A percentile compares a stretch with the other conserved stretches of the same genome.
phyloP scores from a whole-genome alignment of 106 monocot species.

The Ottelia alismoides region DNA sequence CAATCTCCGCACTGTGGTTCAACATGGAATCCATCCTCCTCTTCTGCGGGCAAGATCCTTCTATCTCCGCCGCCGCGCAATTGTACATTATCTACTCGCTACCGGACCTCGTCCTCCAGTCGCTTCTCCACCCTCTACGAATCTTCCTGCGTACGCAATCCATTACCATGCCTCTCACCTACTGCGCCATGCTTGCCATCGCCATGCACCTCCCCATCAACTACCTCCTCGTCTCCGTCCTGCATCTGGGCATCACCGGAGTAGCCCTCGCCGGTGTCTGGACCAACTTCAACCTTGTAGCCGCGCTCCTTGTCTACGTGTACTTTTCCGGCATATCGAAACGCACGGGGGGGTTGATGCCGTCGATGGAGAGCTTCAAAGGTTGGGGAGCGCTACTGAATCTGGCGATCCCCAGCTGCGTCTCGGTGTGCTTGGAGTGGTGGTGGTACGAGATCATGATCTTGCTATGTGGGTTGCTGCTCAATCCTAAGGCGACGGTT shows the following conservation, averaged over 20 bases:
- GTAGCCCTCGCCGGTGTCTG: constrained; percentile 56
- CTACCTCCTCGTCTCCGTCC: constrained; percentile 45
- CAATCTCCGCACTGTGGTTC: constrained; percentile 3
- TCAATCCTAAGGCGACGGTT: constrained; percentile 12
- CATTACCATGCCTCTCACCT: constrained; percentile 8
- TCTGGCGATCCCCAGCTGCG: constrained; percentile 83
- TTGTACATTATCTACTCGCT: constrained; percentile 1
- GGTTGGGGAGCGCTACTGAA: constrained; percentile 39
- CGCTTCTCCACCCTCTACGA: constrained; percentile 8
- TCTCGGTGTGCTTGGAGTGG: constrained; percentile 91
- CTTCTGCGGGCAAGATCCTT: background rate
- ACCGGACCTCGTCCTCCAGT: constrained; percentile 3
- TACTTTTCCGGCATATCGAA: constrained; percentile 35
- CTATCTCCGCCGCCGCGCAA: background rate
- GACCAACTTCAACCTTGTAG: constrained; percentile 56
- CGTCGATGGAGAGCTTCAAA: constrained; percentile 19
- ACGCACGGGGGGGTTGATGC: constrained; percentile 19
- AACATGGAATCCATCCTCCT: constrained; percentile 1
- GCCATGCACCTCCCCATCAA: constrained; percentile 39
- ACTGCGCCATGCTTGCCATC: background rate
- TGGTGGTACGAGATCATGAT: constrained; percentile 99
- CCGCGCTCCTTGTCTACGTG: constrained; percentile 48
- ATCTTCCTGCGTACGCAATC: constrained; percentile 6
- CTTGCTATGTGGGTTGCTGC: constrained; percentile 44
- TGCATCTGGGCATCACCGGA: constrained; percentile 48